These are phyloP conservation scores for Marasmius oreades DNA, from an alignment of 1,284 basidiomycete species.

Conservation along the genomic window DNA sequence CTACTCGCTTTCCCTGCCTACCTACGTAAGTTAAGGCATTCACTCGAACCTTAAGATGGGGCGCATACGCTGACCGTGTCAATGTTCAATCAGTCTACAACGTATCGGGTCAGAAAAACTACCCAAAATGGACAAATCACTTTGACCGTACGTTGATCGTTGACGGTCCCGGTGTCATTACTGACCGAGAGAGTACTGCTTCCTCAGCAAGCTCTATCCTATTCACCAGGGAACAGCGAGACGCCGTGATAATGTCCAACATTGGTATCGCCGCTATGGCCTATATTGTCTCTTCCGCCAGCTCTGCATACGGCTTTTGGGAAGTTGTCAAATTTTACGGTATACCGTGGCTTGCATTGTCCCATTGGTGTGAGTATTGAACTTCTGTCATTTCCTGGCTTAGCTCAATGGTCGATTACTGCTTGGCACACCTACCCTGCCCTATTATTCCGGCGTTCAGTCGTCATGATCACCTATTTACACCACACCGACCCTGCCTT, in stretches of 20 bases:
- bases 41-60: no score
- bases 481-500: conserved; percentile 30
- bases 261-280: conserved; percentile 31
- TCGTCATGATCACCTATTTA: conserved; percentile 29
- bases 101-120: conserved; percentile 61
- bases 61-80: no score
- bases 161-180: neutral
- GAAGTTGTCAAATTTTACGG: conserved; percentile 34
- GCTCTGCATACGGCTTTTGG: conserved; percentile 24
- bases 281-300: conserved; percentile 22
- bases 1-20: conserved; percentile 74
- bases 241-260: conserved; percentile 34
- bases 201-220: conserved; percentile 33
- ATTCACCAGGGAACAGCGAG: conserved; percentile 33
- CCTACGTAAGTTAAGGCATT: conserved; percentile 29
- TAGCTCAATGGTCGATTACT: no score
- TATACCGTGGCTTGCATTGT: conserved; percentile 36
- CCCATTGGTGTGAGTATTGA: conserved; percentile 29
- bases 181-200: neutral
- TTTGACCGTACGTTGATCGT: conserved; percentile 42
- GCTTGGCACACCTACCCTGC: neutral
- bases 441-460: conserved; percentile 3
- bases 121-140: conserved; percentile 66
- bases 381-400: neutral
- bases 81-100: conserved; percentile 38